Evolutionary conservation across 805 yeast species (phyloP).

Genomic region (Scheffersomyces stipitis): DNA sequence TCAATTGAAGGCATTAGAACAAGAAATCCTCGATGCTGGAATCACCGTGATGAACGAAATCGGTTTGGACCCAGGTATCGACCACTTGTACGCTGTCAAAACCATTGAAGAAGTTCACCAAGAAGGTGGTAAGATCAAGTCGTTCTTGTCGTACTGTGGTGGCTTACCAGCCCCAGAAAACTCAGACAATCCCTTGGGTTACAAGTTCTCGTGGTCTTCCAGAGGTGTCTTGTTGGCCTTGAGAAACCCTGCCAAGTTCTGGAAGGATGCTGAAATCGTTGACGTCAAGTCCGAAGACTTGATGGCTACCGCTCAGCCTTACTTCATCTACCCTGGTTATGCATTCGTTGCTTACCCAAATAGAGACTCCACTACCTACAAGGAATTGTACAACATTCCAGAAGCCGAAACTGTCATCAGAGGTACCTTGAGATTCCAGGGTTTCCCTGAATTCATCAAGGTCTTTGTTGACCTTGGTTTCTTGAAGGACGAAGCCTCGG

Average conservation of each 20-base stretch:
- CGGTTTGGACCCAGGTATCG: conserved; percentile 98
- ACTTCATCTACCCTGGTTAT: conserved; percentile 93
- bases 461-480: conserved; percentile 93
- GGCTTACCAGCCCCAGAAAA: conserved; percentile 98
- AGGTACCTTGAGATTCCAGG: conserved; percentile 97
- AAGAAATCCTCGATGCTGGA: conserved; percentile 88
- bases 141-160: conserved; percentile 97
- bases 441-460: conserved; percentile 97
- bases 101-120: conserved; percentile 95
- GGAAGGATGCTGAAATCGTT: conserved; percentile 80
- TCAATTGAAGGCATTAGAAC: conserved; percentile 82
- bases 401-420: conserved; percentile 96
- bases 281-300: conserved; percentile 83
- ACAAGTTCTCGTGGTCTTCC: conserved; percentile 98
- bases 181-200: conserved; percentile 97
- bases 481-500: conserved; percentile 72
- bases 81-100: conserved; percentile 97
- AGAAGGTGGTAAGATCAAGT: conserved; percentile 86
- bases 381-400: conserved; percentile 89
- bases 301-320: conserved; percentile 94
- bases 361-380: conserved; percentile 95
- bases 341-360: conserved; percentile 96
- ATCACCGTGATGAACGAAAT: conserved; percentile 98
- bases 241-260: conserved; percentile 89
- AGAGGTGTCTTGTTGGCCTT: conserved; percentile 96